Evolutionary conservation across 768 basidiomycete genomes (phyloP).

Genomic region (Rhodotorula diobovata): DNA sequence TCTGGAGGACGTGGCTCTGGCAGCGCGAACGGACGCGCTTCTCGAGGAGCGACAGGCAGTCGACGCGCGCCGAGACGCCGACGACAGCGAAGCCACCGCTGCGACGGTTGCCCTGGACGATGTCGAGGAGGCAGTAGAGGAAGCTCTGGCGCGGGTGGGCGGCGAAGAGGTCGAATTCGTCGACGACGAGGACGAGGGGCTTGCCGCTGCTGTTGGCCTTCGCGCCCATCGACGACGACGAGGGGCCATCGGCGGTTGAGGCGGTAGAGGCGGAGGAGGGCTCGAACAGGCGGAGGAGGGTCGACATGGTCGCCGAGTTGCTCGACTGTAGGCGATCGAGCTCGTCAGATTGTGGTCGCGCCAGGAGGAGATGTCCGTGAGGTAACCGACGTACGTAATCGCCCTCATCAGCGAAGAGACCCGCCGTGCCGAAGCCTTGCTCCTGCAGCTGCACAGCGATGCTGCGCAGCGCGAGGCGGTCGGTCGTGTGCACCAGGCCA

Average conservation of each 20-base stretch:
- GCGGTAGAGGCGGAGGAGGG: slow-evolving; percentile 32
- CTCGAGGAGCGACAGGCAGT: slow-evolving; percentile 81
- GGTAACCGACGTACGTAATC: slow-evolving; percentile 46
- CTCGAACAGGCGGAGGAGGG: slow-evolving; percentile 42
- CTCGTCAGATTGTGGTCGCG: not conserved
- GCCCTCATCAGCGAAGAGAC: slow-evolving; percentile 43
- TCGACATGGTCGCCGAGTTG: slow-evolving; percentile 41
- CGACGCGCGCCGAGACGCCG: slow-evolving; percentile 78
- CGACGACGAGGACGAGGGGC: slow-evolving; percentile 69
- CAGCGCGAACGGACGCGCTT: slow-evolving; percentile 97
- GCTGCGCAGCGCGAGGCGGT: slow-evolving; percentile 84
- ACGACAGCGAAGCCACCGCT: slow-evolving; percentile 57
- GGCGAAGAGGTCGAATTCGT: slow-evolving; percentile 90
- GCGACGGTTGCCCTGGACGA: slow-evolving; percentile 76
- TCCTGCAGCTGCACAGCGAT: slow-evolving; percentile 76
- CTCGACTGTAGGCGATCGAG: slow-evolving; percentile 53
- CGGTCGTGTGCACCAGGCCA: slow-evolving; percentile 77
- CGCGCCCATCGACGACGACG: slow-evolving; percentile 47
- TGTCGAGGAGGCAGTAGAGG: slow-evolving; percentile 91
- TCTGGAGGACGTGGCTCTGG: slow-evolving; percentile 81
- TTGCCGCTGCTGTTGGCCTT: slow-evolving; percentile 52
- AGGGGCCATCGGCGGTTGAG: slow-evolving; percentile 35
- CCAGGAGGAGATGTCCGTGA: not conserved
- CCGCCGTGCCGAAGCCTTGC: slow-evolving; percentile 58
- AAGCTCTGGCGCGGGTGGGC: slow-evolving; percentile 85